Evolutionary conservation across 805 yeast genomes (phyloP).

Genomic region (Millerozyma miso): DNA sequence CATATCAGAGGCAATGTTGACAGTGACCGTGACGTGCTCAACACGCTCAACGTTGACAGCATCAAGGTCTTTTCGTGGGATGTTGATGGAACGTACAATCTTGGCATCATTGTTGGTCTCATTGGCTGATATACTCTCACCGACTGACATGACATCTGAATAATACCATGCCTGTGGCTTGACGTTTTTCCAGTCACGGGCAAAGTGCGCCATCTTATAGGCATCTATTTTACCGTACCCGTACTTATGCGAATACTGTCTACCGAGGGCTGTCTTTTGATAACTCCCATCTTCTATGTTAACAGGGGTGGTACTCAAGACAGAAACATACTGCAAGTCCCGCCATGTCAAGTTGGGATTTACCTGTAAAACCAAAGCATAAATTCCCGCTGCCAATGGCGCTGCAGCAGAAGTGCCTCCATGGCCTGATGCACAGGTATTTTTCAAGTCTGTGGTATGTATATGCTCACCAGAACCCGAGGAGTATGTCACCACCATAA

Average conservation of each 20-base stretch:
- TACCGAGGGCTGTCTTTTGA: conserved; percentile 66
- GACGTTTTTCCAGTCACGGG: conserved; percentile 75
- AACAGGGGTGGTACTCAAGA: conserved; percentile 66
- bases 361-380: conserved; percentile 73
- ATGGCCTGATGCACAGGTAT: conserved; percentile 66
- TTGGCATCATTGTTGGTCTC: conserved; percentile 4
- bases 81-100: conserved; percentile 27
- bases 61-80: conserved; percentile 47
- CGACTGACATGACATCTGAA: conserved; percentile 37
- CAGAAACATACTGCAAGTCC: conserved; percentile 82
- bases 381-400: conserved; percentile 95
- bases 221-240: conserved; percentile 95
- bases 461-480: conserved; percentile 89
- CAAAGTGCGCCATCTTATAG: conserved; percentile 62
- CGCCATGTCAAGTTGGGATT: conserved; percentile 93
- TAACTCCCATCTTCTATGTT: conserved; percentile 66
- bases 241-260: conserved; percentile 74
- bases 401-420: conserved; percentile 99
- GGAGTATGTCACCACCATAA: conserved; percentile 87
- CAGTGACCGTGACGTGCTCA: conserved; percentile 84
- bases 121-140: conserved; percentile 13
- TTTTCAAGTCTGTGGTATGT: conserved; percentile 77
- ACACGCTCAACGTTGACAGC: conserved; percentile 60
- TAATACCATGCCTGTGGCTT: conserved; percentile 87
- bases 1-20: conserved; percentile 57